Evolutionary conservation across 2,329 filamentous ascomycete species (phyloP).

Genomic region (Ascomycota sp.): DNA sequence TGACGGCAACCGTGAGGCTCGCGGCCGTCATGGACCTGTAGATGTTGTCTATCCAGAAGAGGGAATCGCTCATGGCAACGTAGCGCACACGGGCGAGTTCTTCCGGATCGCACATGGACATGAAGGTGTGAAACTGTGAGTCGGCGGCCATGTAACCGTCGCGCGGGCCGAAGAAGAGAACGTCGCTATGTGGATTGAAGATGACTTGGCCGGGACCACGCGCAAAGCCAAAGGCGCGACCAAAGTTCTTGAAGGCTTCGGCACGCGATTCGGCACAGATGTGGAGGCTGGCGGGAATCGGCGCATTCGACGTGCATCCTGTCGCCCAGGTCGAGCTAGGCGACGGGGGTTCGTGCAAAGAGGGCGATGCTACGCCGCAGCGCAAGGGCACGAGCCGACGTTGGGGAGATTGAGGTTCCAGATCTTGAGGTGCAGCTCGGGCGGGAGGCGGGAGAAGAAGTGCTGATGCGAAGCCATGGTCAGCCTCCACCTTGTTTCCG

Average conservation of each 20-base stretch:
- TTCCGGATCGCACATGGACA: slow-evolving; percentile 18
- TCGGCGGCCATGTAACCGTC: slow-evolving; percentile 23
- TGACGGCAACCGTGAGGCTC: slow-evolving; percentile 17
- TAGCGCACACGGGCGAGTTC: slow-evolving; percentile 20
- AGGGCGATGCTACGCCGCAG: slow-evolving; percentile 15
- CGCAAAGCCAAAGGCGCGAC: slow-evolving; percentile 20
- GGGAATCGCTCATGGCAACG: slow-evolving; percentile 23
- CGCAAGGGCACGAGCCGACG: slow-evolving; percentile 22
- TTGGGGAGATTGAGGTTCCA: slow-evolving; percentile 23
- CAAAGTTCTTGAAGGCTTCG: slow-evolving; percentile 21
- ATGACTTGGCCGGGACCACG: slow-evolving; percentile 19
- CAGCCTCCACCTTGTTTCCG: no score
- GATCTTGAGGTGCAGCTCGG: slow-evolving; percentile 25
- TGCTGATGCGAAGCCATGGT: slow-evolving; percentile 10
- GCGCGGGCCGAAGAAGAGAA: slow-evolving; percentile 26
- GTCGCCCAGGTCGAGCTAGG: slow-evolving; percentile 4
- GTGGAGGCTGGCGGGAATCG: slow-evolving; percentile 23
- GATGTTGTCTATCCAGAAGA: slow-evolving; percentile 17
- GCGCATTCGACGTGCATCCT: slow-evolving; percentile 20
- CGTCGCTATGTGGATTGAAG: slow-evolving; percentile 20
- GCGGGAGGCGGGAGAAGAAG: slow-evolving; percentile 20
- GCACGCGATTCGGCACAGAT: slow-evolving; percentile 23
- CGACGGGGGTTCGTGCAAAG: slow-evolving; percentile 3
- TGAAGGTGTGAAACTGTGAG: slow-evolving; percentile 22
- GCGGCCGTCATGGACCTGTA: slow-evolving; percentile 19